These are phyloP conservation scores for Alternaria metachromatica DNA, from an alignment of 2,329 filamentous ascomycete species.

Conservation along the genomic window DNA sequence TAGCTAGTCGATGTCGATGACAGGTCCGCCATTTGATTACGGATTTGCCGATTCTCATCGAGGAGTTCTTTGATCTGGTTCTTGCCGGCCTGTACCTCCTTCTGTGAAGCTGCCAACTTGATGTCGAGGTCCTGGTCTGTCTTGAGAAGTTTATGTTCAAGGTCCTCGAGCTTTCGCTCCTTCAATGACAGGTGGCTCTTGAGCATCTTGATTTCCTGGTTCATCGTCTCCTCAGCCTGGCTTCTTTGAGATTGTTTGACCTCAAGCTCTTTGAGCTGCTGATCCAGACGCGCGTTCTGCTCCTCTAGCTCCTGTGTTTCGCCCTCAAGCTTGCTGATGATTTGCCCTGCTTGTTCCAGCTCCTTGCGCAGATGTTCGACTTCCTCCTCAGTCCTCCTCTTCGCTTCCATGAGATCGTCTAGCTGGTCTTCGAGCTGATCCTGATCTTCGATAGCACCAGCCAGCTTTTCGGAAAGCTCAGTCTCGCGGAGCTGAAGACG, in stretches of 20 bases:
- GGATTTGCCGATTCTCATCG: slow-evolving; percentile 81
- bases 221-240: slow-evolving; percentile 76
- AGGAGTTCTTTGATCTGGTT: slow-evolving; percentile 77
- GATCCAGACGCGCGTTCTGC: slow-evolving; percentile 73
- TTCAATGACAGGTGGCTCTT: slow-evolving; percentile 89
- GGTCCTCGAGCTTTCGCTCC: slow-evolving; percentile 85
- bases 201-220: slow-evolving; percentile 87
- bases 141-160: slow-evolving; percentile 83
- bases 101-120: slow-evolving; percentile 78
- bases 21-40: slow-evolving; percentile 84
- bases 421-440: slow-evolving; percentile 93
- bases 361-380: slow-evolving; percentile 79
- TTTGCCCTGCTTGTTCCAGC: slow-evolving; percentile 86
- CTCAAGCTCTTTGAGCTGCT: slow-evolving; percentile 73
- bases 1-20: slow-evolving; percentile 93
- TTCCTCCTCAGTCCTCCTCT: slow-evolving; percentile 86
- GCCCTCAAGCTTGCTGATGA: slow-evolving; percentile 84
- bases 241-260: slow-evolving; percentile 74
- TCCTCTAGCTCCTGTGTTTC: slow-evolving; percentile 80
- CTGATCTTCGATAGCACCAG: slow-evolving; percentile 91
- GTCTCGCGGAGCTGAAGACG: slow-evolving; percentile 90
- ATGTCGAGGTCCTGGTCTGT: slow-evolving; percentile 88
- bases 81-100: slow-evolving; percentile 78
- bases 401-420: slow-evolving; percentile 85
- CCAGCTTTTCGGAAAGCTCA: slow-evolving; percentile 90